Conservation (phyloP, 2,329 filamentous ascomycete genomes). For the Calonectria multiphialidica region DNA sequence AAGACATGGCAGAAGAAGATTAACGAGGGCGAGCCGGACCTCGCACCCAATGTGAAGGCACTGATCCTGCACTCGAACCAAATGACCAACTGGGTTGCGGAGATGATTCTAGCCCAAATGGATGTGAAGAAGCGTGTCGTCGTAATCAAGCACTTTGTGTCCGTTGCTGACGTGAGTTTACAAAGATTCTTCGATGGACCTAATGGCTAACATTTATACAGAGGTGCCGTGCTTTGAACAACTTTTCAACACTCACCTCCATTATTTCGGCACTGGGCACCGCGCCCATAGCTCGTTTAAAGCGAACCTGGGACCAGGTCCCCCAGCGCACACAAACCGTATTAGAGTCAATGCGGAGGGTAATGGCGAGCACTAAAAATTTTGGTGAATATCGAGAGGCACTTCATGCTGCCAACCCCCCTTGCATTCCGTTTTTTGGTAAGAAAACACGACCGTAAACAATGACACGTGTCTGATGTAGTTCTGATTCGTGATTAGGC, state of each 20-base stretch:
- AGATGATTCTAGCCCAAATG: slow-evolving; percentile 96
- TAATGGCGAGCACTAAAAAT: slow-evolving; percentile 98
- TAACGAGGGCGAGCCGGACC: slow-evolving; percentile 82
- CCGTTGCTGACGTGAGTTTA: slow-evolving; percentile 87
- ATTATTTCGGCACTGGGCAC: slow-evolving; percentile 97
- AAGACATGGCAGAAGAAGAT: slow-evolving; percentile 99
- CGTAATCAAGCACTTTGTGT: slow-evolving; percentile 98
- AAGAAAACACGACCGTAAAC: slow-evolving; percentile 48
- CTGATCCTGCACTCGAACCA: slow-evolving; percentile 98
- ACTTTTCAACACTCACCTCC: slow-evolving; percentile 96
- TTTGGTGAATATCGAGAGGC: slow-evolving; percentile 97
- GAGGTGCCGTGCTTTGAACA: slow-evolving; percentile 95
- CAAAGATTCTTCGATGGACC: not conserved
- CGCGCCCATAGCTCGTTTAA: slow-evolving; percentile 92
- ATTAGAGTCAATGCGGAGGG: slow-evolving; percentile 89
- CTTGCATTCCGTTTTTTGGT: slow-evolving; percentile 99
- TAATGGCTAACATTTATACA: slow-evolving; percentile 51
- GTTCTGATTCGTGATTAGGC: slow-evolving; percentile 61
- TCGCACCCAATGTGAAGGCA: slow-evolving; percentile 93
- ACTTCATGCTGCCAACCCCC: slow-evolving; percentile 91
- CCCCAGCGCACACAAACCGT: slow-evolving; percentile 84
- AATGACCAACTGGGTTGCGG: slow-evolving; percentile 98
- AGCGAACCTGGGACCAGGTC: slow-evolving; percentile 94
- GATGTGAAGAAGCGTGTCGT: slow-evolving; percentile 97
- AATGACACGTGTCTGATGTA: not conserved